Conservation (phyloP, 164 flowering plant species). For the Nymphaea colorata region DNA sequence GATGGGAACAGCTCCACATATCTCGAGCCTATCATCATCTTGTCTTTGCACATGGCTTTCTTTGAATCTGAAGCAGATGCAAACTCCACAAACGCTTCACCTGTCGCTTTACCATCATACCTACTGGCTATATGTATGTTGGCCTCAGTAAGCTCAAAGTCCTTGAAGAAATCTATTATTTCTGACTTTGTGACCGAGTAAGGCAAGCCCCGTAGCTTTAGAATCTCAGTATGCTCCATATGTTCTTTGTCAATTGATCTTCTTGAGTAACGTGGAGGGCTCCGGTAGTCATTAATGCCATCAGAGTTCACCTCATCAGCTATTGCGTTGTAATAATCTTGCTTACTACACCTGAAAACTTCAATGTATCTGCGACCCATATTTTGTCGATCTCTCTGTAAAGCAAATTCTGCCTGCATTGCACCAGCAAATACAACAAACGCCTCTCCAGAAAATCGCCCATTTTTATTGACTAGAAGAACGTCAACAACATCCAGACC, state of each 20-base stretch:
- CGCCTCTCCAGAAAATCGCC: conserved; percentile 58
- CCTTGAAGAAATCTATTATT: conserved; percentile 63
- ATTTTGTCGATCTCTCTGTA: conserved; percentile 69
- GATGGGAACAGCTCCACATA: conserved; percentile 90
- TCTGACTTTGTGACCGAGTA: conserved; percentile 56
- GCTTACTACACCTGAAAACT: conserved; percentile 75
- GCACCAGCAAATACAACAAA: conserved; percentile 66
- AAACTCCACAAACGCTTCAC: conserved; percentile 91
- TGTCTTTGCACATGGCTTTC: conserved; percentile 80
- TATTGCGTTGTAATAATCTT: conserved; percentile 82
- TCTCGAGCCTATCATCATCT: conserved; percentile 72
- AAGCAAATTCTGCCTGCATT: conserved; percentile 69
- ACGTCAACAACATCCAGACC: conserved; percentile 85
- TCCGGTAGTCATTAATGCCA: conserved; percentile 50
- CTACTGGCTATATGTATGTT: conserved; percentile 61
- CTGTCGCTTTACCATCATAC: conserved; percentile 82
- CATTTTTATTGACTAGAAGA: conserved; percentile 55
- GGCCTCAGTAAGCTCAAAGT: conserved; percentile 41
- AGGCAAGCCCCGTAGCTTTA: conserved; percentile 82
- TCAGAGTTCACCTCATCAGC: conserved; percentile 76
- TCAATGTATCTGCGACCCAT: conserved; percentile 85
- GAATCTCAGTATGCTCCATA: conserved; percentile 60
- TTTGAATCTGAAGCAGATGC: conserved; percentile 69
- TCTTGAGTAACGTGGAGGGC: conserved; percentile 48
- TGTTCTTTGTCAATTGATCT: conserved; percentile 58